These are phyloP conservation scores for Termitomyces eurrhizus DNA, from an alignment of 768 basidiomycete genomes.

Conservation along the genomic window DNA sequence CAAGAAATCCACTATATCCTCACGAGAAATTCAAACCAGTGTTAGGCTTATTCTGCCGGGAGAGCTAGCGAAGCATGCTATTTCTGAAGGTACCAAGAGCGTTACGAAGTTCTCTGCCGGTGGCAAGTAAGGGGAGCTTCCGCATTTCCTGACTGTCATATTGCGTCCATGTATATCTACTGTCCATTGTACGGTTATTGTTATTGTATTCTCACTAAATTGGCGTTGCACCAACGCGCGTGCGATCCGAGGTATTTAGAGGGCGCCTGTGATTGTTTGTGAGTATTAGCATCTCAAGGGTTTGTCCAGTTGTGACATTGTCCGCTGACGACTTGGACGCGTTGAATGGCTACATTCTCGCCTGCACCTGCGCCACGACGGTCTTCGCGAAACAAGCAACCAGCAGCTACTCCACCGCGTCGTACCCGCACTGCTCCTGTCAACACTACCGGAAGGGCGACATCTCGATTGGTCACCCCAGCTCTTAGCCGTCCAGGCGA, in stretches of 20 bases:
- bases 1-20: conserved; percentile 90
- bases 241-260: neutral
- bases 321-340: neutral
- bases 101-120: conserved; percentile 48
- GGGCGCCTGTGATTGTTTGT: conserved; percentile 2
- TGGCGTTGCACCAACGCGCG: neutral
- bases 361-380: conserved; percentile 58
- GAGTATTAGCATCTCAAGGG: conserved; percentile 4
- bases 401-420: conserved; percentile 27
- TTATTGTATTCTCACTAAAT: conserved; percentile 15
- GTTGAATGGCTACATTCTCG: conserved; percentile 55
- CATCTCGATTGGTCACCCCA: conserved; percentile 44
- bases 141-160: neutral
- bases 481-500: conserved; percentile 24
- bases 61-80: conserved; percentile 85
- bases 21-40: conserved; percentile 83
- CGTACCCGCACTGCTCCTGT: conserved; percentile 18
- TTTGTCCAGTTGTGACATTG: neutral
- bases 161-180: conserved; percentile 7
- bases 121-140: conserved; percentile 30
- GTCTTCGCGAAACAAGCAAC: conserved; percentile 33
- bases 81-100: conserved; percentile 60
- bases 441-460: conserved; percentile 21
- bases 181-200: conserved; percentile 11
- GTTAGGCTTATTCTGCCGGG: conserved; percentile 83